Base-by-base conservation (phyloP, 495 filamentous ascomycete genomes). In the Tuber borchii region DNA sequence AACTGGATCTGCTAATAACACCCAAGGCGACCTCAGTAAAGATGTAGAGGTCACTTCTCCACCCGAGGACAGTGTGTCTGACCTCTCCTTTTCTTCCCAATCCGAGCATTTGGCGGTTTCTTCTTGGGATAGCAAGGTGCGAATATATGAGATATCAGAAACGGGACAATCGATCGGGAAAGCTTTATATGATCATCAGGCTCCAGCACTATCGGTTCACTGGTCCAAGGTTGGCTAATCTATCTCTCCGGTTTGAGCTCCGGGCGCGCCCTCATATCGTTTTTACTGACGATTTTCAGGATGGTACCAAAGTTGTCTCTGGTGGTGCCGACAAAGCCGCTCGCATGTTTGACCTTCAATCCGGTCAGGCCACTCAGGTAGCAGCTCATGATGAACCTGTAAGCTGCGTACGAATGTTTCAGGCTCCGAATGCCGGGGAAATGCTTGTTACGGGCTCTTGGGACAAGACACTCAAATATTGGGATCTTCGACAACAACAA, bases 401-500 rank as follows among this genome's bases (percentile, higher is more conserved):
- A 76, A 89, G 90, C 76, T 90, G 87, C 83, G 91, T 92, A 51
- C 89, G 93, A 72, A 94, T 94, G 87, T 91, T 95, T 78, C 87
- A 88, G 80, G 87, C 83, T 73, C 88, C 86, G 73, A 86, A 83
- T 73, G 85, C 86, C 68, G 83, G 83, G 74, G 91, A 86, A 78
- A 90, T 95, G 83, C 87, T 97, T 40, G 90, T 95, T 31, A 95
- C 95, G 2, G 95, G 95, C 65, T 94, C 92, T 1, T 98, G 95
- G 95, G 95, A 98, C 85, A 96, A 96, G 86, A 95, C 90, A 4
- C 86, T 98, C 83, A 97, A 95, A 83, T 97, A 95, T 85, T 98
- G 95, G 95, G 95, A 98, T 83, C 84, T 97, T 71, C 90, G 93
- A 16, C 87, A 88, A 78, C 84, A 86, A 51, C 86, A 84, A n/a